Percentiles rank a stretch among this genome's conserved stretches.
These are phyloP conservation scores for Stentor roeselii DNA, from an alignment of 73 alveolate species.

Conservation along the genomic window DNA sequence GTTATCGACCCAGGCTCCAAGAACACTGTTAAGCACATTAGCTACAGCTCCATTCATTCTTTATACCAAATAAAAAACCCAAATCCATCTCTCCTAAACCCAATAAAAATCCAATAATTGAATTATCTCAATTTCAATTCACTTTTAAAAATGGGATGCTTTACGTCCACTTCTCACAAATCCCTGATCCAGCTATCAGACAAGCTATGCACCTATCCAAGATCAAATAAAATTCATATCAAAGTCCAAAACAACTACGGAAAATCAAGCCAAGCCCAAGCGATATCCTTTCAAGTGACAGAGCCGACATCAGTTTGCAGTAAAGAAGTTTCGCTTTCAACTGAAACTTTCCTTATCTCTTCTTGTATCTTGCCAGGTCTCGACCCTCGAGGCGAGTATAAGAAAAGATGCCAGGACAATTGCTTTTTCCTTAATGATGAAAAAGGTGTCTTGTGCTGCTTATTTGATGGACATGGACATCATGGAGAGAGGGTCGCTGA, in stretches of 20 bases:
- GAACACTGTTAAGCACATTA: constrained; percentile 41
- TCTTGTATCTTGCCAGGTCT: constrained; percentile 28
- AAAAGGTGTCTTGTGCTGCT: background rate
- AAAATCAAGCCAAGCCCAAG: background rate
- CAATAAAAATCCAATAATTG: constrained; percentile 46
- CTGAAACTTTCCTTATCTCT: background rate
- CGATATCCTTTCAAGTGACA: background rate
- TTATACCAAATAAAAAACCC: background rate
- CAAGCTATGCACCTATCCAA: background rate
- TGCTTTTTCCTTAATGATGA: background rate
- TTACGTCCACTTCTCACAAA: background rate
- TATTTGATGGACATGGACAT: constrained; percentile 29
- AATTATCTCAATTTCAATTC: background rate
- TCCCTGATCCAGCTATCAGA: background rate
- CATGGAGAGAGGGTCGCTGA: constrained; percentile 23
- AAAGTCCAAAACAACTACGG: background rate
- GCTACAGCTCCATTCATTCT: constrained; percentile 57
- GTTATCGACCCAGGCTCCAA: constrained; percentile 57
- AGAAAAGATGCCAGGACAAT: constrained; percentile 18
- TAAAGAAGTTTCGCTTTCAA: background rate
- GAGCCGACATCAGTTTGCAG: background rate
- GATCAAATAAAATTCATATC: background rate
- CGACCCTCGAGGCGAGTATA: constrained; percentile 9
- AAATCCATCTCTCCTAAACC: background rate
- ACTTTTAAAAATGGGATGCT: background rate